Percentiles rank a stretch among this genome's conserved stretches.
These are phyloP conservation scores for Fusarium virguliforme DNA, from an alignment of 2,329 filamentous ascomycete genomes.

Conservation along the genomic window DNA sequence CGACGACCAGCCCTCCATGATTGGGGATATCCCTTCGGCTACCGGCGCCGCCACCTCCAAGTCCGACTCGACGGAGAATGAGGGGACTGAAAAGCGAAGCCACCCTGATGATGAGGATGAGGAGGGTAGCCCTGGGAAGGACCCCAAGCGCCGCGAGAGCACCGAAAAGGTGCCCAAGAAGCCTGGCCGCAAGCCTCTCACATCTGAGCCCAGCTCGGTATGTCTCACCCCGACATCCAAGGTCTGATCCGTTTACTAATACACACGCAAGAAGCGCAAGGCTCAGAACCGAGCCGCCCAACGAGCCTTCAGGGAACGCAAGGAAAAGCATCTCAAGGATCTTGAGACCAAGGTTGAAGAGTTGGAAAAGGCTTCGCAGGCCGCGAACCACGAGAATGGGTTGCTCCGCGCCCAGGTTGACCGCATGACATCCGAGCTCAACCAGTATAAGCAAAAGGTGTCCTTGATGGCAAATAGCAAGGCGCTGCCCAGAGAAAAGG, in stretches of 20 bases:
- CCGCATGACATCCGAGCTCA: conserved; percentile 86
- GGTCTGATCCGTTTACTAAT: conserved; percentile 32
- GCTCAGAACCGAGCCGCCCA: conserved; percentile 95
- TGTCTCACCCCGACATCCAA: conserved; percentile 60
- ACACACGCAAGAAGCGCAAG: conserved; percentile 82
- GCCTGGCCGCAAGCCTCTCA: conserved; percentile 94
- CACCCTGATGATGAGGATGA: conserved; percentile 80
- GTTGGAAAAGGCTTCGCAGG: conserved; percentile 86
- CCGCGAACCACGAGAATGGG: conserved; percentile 87
- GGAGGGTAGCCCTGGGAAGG: conserved; percentile 64
- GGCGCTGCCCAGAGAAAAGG: conserved; percentile 59
- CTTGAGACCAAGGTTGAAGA: conserved; percentile 84
- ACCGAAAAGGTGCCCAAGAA: conserved; percentile 94
- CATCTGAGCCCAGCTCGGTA: conserved; percentile 95
- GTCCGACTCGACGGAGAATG: conserved; percentile 71
- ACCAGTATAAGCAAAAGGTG: conserved; percentile 91
- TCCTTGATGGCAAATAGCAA: conserved; percentile 67
- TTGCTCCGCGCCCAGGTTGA: conserved; percentile 90
- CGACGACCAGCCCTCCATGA: conserved; percentile 75
- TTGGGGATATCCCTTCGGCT: conserved; percentile 76
- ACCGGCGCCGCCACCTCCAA: conserved; percentile 57
- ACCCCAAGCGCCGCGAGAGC: conserved; percentile 82
- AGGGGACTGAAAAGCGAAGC: conserved; percentile 78
- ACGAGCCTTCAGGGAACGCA: conserved; percentile 92
- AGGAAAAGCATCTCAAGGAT: conserved; percentile 91